A percentile compares a stretch with the other conserved stretches of the same genome.
phyloP scores from a whole-genome alignment of 2,329 filamentous ascomycete genomes.

The Xylaria sp. region DNA sequence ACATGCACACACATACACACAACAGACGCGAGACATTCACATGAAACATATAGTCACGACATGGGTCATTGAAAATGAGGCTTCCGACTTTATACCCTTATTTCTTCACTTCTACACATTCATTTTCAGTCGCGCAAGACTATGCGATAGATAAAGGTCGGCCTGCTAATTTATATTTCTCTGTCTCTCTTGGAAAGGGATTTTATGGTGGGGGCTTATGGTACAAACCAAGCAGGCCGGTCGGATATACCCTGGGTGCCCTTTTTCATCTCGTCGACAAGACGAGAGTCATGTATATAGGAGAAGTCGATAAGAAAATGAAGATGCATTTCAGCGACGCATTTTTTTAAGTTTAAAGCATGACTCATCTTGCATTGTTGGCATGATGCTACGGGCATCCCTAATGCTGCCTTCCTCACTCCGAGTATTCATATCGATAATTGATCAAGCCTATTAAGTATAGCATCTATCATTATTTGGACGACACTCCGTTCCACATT shows the following conservation, averaged over 20 bases:
- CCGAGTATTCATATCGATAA: neutral
- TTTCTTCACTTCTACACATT: conserved; percentile 35
- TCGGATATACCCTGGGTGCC: conserved; percentile 36
- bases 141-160: conserved; percentile 33
- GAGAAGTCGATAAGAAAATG: conserved; percentile 7
- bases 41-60: neutral
- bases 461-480: neutral
- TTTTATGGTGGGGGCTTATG: conserved; percentile 10
- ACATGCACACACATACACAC: conserved; percentile 12
- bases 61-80: conserved; percentile 14
- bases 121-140: conserved; percentile 32
- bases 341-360: neutral
- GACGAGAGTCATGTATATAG: conserved; percentile 33
- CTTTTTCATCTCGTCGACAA: conserved; percentile 2
- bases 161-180: conserved; percentile 21
- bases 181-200: neutral
- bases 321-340: neutral
- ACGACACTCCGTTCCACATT: neutral
- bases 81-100: conserved; percentile 5
- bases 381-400: neutral
- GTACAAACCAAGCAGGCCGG: conserved; percentile 23
- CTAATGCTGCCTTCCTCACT: too few relatives aligned
- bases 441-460: neutral
- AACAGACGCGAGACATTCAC: neutral
- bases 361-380: neutral